Evolutionary conservation across 2,329 filamentous ascomycete species (phyloP), one percentile per base, ranked within the genome.

Genomic region (Cryphonectria nitschkei): DNA sequence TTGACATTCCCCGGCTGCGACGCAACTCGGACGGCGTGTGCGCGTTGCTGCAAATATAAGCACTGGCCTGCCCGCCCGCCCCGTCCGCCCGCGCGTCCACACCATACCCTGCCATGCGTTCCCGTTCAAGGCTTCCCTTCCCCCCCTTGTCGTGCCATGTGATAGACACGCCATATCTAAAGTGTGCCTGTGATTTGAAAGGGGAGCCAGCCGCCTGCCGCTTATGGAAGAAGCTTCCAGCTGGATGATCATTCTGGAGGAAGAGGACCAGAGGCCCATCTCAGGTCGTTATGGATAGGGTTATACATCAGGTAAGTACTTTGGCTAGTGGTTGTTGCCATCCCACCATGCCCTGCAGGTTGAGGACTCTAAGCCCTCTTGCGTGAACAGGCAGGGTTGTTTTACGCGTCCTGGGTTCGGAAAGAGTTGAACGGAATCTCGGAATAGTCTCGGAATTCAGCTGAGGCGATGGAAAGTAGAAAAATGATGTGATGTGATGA

Each of bases 131-230:
- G 43, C 2, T 3, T 19, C 14, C 43, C 46, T 13, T 11, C 41
- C 13, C 13, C 14, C n/a, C 65, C 65, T 6, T 67, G 65, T 58
- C 50, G 22, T 11, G 50, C 50, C 65, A 56, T 58, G 52, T 67
- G 65, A 67, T 37, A 32, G 52, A 34, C 65, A 19, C 22, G 52
- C 65, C 37, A 11, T 39, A 39, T 29, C 16, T n/a, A 26, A 50
- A 9, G 1, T 13, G 26, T 29, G 26, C 54, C 32, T 58, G 9
- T 37, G 32, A 22, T 39, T 9, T 7, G 4, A 22, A 61, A 37
- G 8, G 32, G n/a, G 5, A 1, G 2, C 32, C 32, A 37, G 6
- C 63, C 46, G 63, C 63, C 46, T 65, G 63, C 63, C 63, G 46
- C 32, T 54, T 54, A 29, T 19, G 63, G 63, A 37, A 56, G 32